Conservation (phyloP, 2,329 filamentous ascomycete species). For the Aspergillus puulaauensis region DNA sequence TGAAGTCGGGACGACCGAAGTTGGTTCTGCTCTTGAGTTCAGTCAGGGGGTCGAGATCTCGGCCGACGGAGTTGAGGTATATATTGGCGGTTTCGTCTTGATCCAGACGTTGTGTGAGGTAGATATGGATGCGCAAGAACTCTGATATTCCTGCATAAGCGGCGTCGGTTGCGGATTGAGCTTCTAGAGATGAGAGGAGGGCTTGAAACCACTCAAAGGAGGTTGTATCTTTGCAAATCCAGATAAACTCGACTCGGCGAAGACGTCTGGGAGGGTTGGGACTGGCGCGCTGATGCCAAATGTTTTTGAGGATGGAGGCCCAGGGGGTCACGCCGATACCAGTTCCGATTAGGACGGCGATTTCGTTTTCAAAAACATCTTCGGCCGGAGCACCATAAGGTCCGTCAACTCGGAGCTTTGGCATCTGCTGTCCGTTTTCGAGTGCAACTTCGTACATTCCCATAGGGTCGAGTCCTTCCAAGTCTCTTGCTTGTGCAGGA, state of each 20-base stretch:
- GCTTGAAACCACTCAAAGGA: conserved; percentile 99
- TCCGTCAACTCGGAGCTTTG: conserved; percentile 82
- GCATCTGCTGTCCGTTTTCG: conserved; percentile 91
- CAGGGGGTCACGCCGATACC: conserved; percentile 87
- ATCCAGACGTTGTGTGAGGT: conserved; percentile 91
- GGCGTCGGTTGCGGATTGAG: conserved; percentile 72
- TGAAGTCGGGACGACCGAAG: conserved; percentile 91
- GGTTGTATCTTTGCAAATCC: conserved; percentile 92
- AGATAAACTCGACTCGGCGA: conserved; percentile 96
- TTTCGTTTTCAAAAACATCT: conserved; percentile 93
- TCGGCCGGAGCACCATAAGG: conserved; percentile 96
- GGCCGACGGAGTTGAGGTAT: conserved; percentile 90
- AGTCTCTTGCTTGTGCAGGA: conserved; percentile 79
- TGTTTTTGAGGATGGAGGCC: conserved; percentile 89
- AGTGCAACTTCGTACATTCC: conserved; percentile 98
- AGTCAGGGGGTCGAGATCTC: conserved; percentile 83
- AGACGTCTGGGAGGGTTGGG: conserved; percentile 88
- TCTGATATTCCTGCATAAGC: conserved; percentile 58
- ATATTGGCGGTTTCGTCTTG: conserved; percentile 94
- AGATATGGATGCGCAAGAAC: conserved; percentile 97
- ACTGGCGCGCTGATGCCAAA: conserved; percentile 90
- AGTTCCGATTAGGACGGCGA: conserved; percentile 74
- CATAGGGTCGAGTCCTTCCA: conserved; percentile 85
- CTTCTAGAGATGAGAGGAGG: conserved; percentile 84
- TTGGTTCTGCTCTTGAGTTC: conserved; percentile 88